Evolutionary conservation across 2,329 filamentous ascomycete genomes (phyloP).

Genomic region (Zymoseptoria passerinii): DNA sequence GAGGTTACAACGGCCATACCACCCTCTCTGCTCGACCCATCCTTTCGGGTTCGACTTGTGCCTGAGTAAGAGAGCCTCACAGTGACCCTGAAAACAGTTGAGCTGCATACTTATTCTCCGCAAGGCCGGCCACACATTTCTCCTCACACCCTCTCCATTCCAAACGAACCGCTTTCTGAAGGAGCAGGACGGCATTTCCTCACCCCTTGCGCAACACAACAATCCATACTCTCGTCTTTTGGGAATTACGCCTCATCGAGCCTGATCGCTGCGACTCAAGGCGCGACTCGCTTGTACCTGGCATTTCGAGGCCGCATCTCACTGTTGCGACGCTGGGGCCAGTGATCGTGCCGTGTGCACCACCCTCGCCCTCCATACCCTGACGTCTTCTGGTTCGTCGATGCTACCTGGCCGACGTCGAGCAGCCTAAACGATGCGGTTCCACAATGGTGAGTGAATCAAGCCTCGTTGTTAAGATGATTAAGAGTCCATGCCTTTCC

Average conservation of each 20-base stretch:
- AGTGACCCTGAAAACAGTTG: constrained; percentile 4
- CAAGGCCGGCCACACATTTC: constrained; percentile 17
- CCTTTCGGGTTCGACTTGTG: not conserved
- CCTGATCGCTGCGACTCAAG: constrained; percentile 4
- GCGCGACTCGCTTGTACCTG: constrained; percentile 23
- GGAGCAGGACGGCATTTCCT: constrained; percentile 2
- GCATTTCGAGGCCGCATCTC: constrained; percentile 21
- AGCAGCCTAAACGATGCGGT: constrained; percentile 19
- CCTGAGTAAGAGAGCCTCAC: not conserved
- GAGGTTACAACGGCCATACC: not conserved
- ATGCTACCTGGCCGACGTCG: constrained; percentile 17
- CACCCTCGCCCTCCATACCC: constrained; percentile 18
- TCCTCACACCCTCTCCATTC: not conserved
- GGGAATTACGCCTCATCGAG: constrained; percentile 19
- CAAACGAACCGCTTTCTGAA: constrained; percentile 1
- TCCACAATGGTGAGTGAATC: constrained; percentile 25
- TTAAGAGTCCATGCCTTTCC: not conserved
- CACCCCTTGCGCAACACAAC: constrained; percentile 23
- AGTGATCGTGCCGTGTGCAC: constrained; percentile 16
- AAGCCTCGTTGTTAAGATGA: constrained; percentile 7
- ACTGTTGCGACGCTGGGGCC: constrained; percentile 15
- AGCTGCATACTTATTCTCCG: constrained; percentile 25
- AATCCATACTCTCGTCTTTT: constrained; percentile 20
- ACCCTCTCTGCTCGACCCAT: not conserved
- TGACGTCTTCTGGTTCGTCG: not conserved